A percentile compares a stretch with the other conserved stretches of the same genome.
Conservation (phyloP, 2,329 filamentous ascomycete species). For the Periconia sp. region DNA sequence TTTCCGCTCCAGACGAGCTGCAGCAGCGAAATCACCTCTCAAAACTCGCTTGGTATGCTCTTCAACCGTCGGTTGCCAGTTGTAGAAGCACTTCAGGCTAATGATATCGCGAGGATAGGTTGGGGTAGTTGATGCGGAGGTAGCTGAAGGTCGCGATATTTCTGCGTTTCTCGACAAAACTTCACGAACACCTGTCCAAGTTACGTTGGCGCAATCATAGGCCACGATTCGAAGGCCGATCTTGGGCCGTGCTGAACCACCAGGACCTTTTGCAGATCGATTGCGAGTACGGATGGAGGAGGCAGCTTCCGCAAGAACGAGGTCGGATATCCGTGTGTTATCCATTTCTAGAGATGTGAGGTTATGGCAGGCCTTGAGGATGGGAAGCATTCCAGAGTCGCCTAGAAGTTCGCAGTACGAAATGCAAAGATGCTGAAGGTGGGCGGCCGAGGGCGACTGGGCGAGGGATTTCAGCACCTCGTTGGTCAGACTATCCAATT, state of each 20-base stretch:
- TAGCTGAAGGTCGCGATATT: constrained; percentile 55
- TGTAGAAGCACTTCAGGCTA: constrained; percentile 88
- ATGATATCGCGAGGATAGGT: constrained; percentile 79
- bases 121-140: constrained; percentile 33
- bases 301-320: constrained; percentile 82
- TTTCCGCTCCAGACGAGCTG: constrained; percentile 79
- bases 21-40: constrained; percentile 72
- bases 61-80: constrained; percentile 91
- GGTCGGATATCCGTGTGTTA: constrained; percentile 87
- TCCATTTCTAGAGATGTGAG: constrained; percentile 81
- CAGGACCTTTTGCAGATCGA: constrained; percentile 43
- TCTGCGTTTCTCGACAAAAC: constrained; percentile 84
- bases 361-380: constrained; percentile 73
- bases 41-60: constrained; percentile 88
- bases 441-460: constrained; percentile 70
- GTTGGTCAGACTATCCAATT: constrained; percentile 78
- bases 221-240: constrained; percentile 75
- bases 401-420: constrained; percentile 87
- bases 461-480: constrained; percentile 72
- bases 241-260: constrained; percentile 33
- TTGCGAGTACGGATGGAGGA: constrained; percentile 72
- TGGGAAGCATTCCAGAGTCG: constrained; percentile 79
- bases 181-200: constrained; percentile 88
- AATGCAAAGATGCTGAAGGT: constrained; percentile 78
- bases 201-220: constrained; percentile 90